These are phyloP conservation scores for Hortiboletus rubellus DNA, from an alignment of 1,284 basidiomycete species.

Conservation along the genomic window DNA sequence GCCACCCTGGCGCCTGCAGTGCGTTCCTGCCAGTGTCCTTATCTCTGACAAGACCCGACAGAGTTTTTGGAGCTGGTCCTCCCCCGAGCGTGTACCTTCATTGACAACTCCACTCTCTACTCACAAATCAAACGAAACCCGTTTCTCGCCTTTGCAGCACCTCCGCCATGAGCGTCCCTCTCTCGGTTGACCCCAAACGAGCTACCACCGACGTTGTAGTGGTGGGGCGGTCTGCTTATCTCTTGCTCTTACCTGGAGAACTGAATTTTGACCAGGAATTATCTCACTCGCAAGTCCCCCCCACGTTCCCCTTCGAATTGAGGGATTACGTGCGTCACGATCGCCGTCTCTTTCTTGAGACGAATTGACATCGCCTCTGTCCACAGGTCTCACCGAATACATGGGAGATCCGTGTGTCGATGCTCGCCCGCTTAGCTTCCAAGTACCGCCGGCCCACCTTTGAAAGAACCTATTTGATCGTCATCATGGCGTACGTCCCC, in stretches of 20 bases:
- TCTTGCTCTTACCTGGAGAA: not conserved
- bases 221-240: slow-evolving; percentile 20
- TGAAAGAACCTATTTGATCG: slow-evolving; percentile 45
- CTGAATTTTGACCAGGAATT: slow-evolving; percentile 32
- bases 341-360: not conserved
- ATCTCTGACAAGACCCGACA: slow-evolving; percentile 1
- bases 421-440: slow-evolving; percentile 41
- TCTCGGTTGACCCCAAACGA: slow-evolving; percentile 8
- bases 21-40: not conserved
- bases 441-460: slow-evolving; percentile 48
- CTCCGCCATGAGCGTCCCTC: slow-evolving; percentile 16
- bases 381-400: slow-evolving; percentile 45
- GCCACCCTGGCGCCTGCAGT: not conserved
- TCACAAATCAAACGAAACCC: not conserved
- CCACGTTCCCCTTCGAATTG: slow-evolving; percentile 39
- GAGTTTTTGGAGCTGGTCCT: slow-evolving; percentile 24
- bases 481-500: slow-evolving; percentile 43
- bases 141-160: not conserved
- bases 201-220: slow-evolving; percentile 26
- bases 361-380: not conserved
- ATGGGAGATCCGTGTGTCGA: slow-evolving; percentile 46
- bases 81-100: not conserved
- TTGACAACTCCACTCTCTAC: not conserved
- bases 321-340: slow-evolving; percentile 29
- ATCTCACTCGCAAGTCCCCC: slow-evolving; percentile 30